Percentiles rank a stretch among this genome's conserved stretches.
Conservation (phyloP, 1,284 basidiomycete species). For the Caloboletus firmus region DNA sequence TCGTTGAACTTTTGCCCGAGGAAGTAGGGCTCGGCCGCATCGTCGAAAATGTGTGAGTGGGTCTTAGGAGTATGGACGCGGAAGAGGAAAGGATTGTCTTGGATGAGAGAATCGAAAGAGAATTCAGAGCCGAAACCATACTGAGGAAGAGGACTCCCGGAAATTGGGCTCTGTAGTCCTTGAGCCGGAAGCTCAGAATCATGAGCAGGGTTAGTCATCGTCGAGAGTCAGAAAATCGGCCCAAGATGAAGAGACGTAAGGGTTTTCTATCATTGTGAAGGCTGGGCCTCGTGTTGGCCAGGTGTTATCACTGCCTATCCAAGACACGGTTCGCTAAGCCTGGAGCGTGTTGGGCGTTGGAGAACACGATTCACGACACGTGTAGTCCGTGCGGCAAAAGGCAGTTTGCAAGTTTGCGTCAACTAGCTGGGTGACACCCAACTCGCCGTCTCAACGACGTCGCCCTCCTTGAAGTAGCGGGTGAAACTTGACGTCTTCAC, state of each 20-base stretch:
- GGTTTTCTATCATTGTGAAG: constrained; percentile 31
- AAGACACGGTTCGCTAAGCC: constrained; percentile 3
- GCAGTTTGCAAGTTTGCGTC: background rate
- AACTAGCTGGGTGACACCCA: background rate
- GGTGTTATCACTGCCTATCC: constrained; percentile 36
- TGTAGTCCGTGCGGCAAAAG: constrained; percentile 15
- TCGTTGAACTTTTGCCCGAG: constrained; percentile 62
- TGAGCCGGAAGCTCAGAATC: constrained; percentile 19
- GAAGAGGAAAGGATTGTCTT: constrained; percentile 70
- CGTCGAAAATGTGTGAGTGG: constrained; percentile 50
- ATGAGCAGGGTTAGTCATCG: constrained; percentile 25
- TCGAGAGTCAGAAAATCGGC: constrained; percentile 16
- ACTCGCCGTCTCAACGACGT: background rate
- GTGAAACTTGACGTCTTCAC: background rate
- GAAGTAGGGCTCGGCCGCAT: constrained; percentile 55
- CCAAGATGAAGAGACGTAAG: constrained; percentile 5
- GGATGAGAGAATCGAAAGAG: constrained; percentile 58
- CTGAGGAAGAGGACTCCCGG: constrained; percentile 51
- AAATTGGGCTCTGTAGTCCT: constrained; percentile 25
- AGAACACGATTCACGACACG: constrained; percentile 26
- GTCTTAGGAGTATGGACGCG: constrained; percentile 73
- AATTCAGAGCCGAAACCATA: constrained; percentile 66
- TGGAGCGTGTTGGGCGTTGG: constrained; percentile 2
- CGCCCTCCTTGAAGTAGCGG: background rate
- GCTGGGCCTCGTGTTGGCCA: constrained; percentile 33